Base-by-base conservation (phyloP, 495 filamentous ascomycete genomes). In the Thermothielavioides terrestris region DNA sequence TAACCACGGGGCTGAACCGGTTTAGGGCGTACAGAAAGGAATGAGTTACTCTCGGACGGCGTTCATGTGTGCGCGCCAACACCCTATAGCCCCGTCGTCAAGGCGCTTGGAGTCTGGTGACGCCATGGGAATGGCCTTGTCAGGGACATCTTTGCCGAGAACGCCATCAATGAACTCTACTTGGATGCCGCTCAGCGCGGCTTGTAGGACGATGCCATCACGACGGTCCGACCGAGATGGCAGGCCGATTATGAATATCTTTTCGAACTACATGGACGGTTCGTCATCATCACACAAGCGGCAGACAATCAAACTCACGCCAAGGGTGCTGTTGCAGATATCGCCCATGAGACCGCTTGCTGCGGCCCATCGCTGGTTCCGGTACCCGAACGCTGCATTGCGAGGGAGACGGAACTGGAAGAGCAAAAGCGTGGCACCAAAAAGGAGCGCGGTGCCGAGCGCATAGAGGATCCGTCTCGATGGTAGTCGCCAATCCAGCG, bases 71-170 rank as follows among this genome's bases (percentile, higher is more conserved):
- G 53, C 56, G 12, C 61, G 51, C 61, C 61, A 64, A 1, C 44
- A 56, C 4, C 61, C 59, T 25, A 61, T 31, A n/a, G 38, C 15
- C 9, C 46, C 44, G 25, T 62, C 54, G 36, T 6, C 52, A 9
- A 4, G 52, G 55, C 15, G 46, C 30, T 5, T 46, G 38, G 31
- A 43, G 43, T 6, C 36, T 43, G 23, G 41, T 34, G 11, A 34
- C 11, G 32, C n/a, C n/a, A n/a, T n/a, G n/a, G n/a, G n/a, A n/a
- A n/a, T n/a, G n/a, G n/a, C n/a, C n/a, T n/a, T n/a, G n/a, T n/a
- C n/a, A n/a, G n/a, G n/a, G 31, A 76, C 53, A 11, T 63, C 50
- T 12, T 56, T 54, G 21, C 71, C 68, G 31, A n/a, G n/a, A n/a
- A n/a, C n/a, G 26, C 41, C 41, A 31, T 43, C 41, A 27, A 42